phyloP scores from a whole-genome alignment of 2,329 filamentous ascomycete genomes.

The Beauveria scarabaeidicola region DNA sequence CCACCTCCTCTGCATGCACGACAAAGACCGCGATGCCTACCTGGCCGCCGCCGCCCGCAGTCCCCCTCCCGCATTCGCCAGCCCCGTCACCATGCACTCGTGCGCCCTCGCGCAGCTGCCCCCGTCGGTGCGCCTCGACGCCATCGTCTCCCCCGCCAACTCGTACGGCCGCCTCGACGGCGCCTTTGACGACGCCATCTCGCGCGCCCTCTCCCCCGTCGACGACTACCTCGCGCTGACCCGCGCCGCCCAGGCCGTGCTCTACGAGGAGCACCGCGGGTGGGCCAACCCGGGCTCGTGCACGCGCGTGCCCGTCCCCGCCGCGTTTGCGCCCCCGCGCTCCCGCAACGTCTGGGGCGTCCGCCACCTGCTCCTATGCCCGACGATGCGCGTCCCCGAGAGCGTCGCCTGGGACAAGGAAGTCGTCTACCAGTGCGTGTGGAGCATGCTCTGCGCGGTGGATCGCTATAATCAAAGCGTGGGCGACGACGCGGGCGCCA shows the following conservation, averaged over 20 bases:
- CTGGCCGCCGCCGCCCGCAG: constrained; percentile 22
- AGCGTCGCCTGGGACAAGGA: constrained; percentile 40
- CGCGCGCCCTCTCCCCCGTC: constrained; percentile 34
- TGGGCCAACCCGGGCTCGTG: constrained; percentile 43
- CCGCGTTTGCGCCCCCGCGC: constrained; percentile 20
- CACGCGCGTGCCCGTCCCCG: constrained; percentile 37
- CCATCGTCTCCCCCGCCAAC: constrained; percentile 46
- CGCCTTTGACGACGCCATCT: constrained; percentile 47
- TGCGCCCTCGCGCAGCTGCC: constrained; percentile 31
- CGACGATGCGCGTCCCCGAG: constrained; percentile 42
- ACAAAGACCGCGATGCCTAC: constrained; percentile 28
- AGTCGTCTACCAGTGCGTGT: constrained; percentile 45
- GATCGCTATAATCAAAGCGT: constrained; percentile 35
- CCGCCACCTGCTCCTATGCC: constrained; percentile 39
- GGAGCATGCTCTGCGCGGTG: constrained; percentile 40
- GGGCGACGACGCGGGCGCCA: constrained; percentile 10
- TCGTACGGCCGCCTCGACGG: constrained; percentile 46
- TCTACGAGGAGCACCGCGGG: constrained; percentile 40
- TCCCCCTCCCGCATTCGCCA: constrained; percentile 21
- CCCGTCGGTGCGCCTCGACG: constrained; percentile 30
- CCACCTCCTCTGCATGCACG: constrained; percentile 10
- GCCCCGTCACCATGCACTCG: constrained; percentile 28
- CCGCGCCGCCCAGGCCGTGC: constrained; percentile 29
- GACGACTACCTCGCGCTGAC: constrained; percentile 40
- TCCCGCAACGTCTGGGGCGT: constrained; percentile 33